Evolutionary conservation across 2,329 filamentous ascomycete species (phyloP), one percentile per base, ranked within the genome.

Genomic region (Rhynchosporium graminicola): DNA sequence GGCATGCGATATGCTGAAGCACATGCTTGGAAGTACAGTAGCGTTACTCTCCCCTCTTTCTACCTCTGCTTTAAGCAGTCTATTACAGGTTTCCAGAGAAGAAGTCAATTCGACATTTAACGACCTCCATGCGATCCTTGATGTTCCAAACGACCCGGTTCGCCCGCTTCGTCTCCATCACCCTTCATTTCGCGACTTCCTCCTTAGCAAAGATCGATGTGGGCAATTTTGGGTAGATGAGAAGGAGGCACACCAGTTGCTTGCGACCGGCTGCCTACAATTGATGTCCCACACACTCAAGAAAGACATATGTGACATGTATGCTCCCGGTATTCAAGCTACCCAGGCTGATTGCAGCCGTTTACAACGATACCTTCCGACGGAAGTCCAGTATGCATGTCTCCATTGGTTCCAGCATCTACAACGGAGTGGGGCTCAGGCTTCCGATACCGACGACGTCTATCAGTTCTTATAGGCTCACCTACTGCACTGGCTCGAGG

Each of bases 141-240:
- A 54, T 42, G 26, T 54, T 8, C 50, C 73, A 9, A 60, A 69
- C 9, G 62, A 66, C 10, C 28, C 66, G 0, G 63, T 64, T 47
- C 55, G 15, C 45, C 69, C 3, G 26, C 63, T 29, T 5, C 36
- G 65, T 29, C 40, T 73, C 4, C 61, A 72, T 13, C 71, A 74
- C 63, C 63, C 70, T 58, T 76, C 72, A 56, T 76, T 76, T 54
- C 70, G 71, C 52, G 71, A 76, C 63, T 75, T 72, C 57, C 70
- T 75, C 15, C 61, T 74, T 20, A 61, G 70, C 52, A 72, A 66
- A 62, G 54, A 63, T 28, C n/a, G 64, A 58, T 52, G n/a, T 4
- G 10, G 3, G 10, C 29, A 52, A 58, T 72, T 76, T 10, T 58
- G 36, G 68, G 67, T 75, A 60, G 63, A 78, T 54, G 69, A 75